Evolutionary conservation across 2,329 filamentous ascomycete species (phyloP), one percentile per base, ranked within the genome.

Genomic region (Cadophora malorum): DNA sequence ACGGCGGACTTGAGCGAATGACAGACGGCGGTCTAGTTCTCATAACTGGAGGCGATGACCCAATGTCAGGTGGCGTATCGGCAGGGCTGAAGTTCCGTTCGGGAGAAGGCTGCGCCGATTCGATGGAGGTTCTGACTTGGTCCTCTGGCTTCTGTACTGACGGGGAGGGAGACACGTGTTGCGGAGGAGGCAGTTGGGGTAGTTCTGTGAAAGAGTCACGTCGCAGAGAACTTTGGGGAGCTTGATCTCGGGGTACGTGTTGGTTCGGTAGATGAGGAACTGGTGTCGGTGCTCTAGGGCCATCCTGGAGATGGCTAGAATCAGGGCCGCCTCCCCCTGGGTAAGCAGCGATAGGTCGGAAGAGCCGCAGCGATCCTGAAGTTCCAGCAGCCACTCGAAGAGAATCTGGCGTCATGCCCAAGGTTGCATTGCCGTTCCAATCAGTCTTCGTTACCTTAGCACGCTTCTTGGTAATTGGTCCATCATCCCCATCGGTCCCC

Each of bases 361-460:
- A 91, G 59, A 90, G 90, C 53, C 95, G 91, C 67, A 98, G 85
- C 5, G 94, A 97, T 52, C 93, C 93, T 55, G 94, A 91, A 19
- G 92, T 97, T 77, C 93, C 97, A 58, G 95, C 95, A 69, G 92
- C 90, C n/a, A 97, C 93, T 60, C 94, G 88, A 31, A 98, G 83
- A 3, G 93, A 96, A 60, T 96, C 93, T 10, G 89, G 87, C 35
- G 89, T 89, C 49, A 87, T 85, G 63, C 90, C 91, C 74, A 97
- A 91, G 25, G 87, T 88, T 70, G 85, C 87, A 72, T 88, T 90
- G 62, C 90, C 89, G n/a, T 88, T 88, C 81, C 89, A 90, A 70
- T 91, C 88, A 14, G 90, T 87, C 76, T 90, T 87, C 23, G 88
- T 93, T 28, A 91, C 87, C 76, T 93, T 96, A 41, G 90, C 94